Evolutionary conservation across 2,329 filamentous ascomycete genomes (phyloP).

Genomic region (Hypomyces perniciosus): DNA sequence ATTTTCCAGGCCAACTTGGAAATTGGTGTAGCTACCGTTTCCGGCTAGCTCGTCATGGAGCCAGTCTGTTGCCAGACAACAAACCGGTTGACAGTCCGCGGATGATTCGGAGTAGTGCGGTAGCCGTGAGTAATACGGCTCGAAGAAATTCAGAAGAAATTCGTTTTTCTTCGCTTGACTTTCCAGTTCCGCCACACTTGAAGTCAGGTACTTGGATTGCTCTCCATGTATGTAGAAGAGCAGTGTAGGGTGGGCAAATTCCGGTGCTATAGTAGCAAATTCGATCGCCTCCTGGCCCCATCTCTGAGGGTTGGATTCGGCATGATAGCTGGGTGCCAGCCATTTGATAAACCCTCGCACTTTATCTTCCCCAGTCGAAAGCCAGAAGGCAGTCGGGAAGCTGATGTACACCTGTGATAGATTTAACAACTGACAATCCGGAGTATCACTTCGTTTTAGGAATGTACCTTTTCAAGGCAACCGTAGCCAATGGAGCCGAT

Average conservation of each 20-base stretch:
- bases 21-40: slow-evolving; percentile 78
- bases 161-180: slow-evolving; percentile 43
- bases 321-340: slow-evolving; percentile 63
- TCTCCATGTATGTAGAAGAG: slow-evolving; percentile 75
- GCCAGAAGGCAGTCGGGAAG: slow-evolving; percentile 74
- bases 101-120: slow-evolving; percentile 55
- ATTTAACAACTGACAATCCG: not conserved
- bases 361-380: slow-evolving; percentile 33
- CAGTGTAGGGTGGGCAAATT: slow-evolving; percentile 67
- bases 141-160: slow-evolving; percentile 61
- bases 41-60: slow-evolving; percentile 72
- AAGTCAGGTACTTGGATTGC: slow-evolving; percentile 50
- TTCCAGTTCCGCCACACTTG: slow-evolving; percentile 34
- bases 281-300: slow-evolving; percentile 78
- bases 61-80: slow-evolving; percentile 69
- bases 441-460: not conserved
- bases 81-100: slow-evolving; percentile 55
- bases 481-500: slow-evolving; percentile 64
- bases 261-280: slow-evolving; percentile 57
- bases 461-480: slow-evolving; percentile 60
- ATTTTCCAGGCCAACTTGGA: slow-evolving; percentile 65
- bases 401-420: slow-evolving; percentile 50
- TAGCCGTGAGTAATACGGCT: slow-evolving; percentile 70
- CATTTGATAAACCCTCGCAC: slow-evolving; percentile 69
- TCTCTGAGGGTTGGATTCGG: slow-evolving; percentile 50